Conservation (phyloP, 164 flowering plant genomes). For the Umbellularia californica region DNA sequence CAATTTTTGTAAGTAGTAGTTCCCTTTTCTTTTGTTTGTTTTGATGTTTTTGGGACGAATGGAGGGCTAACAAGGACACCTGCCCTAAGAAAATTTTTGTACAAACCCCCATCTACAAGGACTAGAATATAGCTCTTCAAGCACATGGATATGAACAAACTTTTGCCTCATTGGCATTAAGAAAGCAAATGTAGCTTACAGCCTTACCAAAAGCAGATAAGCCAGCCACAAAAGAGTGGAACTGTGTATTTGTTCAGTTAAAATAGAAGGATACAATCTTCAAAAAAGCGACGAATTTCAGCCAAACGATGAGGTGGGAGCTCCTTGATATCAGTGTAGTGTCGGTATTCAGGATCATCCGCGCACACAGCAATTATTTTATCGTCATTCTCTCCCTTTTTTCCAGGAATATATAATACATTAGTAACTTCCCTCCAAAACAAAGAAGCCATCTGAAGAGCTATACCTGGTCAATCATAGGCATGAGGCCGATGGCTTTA, state of each 20-base stretch:
- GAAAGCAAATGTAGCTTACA: background rate
- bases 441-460: background rate
- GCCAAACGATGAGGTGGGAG: constrained; percentile 86
- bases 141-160: too few relatives aligned
- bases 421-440: background rate
- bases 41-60: too few relatives aligned
- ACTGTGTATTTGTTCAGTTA: background rate
- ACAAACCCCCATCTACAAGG: too few relatives aligned
- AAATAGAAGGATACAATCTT: constrained; percentile 68
- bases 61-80: too few relatives aligned
- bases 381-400: constrained; percentile 84
- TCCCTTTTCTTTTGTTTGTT: too few relatives aligned
- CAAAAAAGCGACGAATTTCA: constrained; percentile 82
- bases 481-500: constrained; percentile 83
- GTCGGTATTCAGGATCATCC: constrained; percentile 84
- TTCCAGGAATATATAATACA: constrained; percentile 7
- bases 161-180: too few relatives aligned
- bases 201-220: background rate
- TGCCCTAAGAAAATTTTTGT: too few relatives aligned
- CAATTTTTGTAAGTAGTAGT: too few relatives aligned
- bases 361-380: constrained; percentile 86
- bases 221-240: background rate
- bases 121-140: too few relatives aligned
- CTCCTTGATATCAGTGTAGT: constrained; percentile 72
- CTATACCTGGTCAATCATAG: constrained; percentile 79